phyloP scores from a whole-genome alignment of 2,329 filamentous ascomycete genomes.

The Knufia fluminis region DNA sequence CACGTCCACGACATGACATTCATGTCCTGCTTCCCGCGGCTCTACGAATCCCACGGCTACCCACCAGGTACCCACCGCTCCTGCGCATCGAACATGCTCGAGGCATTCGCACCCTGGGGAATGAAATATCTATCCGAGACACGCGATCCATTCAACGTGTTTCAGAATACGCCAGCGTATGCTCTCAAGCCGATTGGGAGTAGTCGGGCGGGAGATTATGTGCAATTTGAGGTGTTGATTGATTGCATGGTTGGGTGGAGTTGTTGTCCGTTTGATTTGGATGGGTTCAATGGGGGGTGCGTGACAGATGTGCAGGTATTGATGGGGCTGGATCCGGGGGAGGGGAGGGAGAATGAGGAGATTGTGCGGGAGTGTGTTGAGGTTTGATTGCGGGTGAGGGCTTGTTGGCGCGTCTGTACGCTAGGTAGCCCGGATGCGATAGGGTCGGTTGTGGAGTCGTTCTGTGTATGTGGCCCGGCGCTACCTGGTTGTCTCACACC shows the following conservation, averaged over 20 bases:
- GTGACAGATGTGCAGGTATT: slow-evolving; percentile 31
- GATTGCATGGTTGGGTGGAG: slow-evolving; percentile 29
- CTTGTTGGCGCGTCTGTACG: too few species aligned
- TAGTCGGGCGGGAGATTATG: slow-evolving; percentile 31
- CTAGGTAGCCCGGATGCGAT: too few species aligned
- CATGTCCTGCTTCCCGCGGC: slow-evolving; percentile 33
- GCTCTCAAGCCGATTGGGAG: slow-evolving; percentile 29
- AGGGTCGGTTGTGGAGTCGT: too few species aligned
- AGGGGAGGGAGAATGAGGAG: background rate
- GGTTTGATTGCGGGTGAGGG: too few species aligned
- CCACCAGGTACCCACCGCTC: slow-evolving; percentile 27
- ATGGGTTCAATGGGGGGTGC: slow-evolving; percentile 32
- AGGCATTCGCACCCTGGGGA: slow-evolving; percentile 30
- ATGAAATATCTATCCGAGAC: slow-evolving; percentile 28
- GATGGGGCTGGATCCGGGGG: background rate
- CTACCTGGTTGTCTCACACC: too few species aligned
- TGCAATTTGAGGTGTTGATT: slow-evolving; percentile 30
- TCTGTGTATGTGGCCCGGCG: too few species aligned
- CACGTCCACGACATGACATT: slow-evolving; percentile 35
- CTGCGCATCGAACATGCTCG: slow-evolving; percentile 32
- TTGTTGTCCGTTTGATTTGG: slow-evolving; percentile 32
- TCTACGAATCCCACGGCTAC: slow-evolving; percentile 28
- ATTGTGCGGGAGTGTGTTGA: background rate
- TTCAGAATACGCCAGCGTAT: slow-evolving; percentile 34
- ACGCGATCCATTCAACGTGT: slow-evolving; percentile 33